Base-by-base conservation (phyloP, 192 early-diverging fungal genomes). In the Coemansia sp. region DNA sequence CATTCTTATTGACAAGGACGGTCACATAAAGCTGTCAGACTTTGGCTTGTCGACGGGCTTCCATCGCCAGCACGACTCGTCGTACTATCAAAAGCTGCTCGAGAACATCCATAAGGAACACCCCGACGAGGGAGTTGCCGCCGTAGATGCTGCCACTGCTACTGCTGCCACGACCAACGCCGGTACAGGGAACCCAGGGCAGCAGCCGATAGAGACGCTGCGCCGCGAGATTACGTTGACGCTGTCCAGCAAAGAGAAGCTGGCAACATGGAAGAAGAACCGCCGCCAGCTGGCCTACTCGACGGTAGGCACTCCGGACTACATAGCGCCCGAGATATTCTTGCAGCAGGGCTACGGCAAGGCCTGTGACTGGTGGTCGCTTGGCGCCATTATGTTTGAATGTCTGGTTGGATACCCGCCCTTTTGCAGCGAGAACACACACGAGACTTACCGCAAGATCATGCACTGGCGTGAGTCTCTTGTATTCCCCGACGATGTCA, bases 1-100 rank as follows among this genome's bases (percentile, higher is more conserved):
- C 71, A 92, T 95, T 52, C 82, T 99, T 47, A 95, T 99, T 66
- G 97, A 98, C 81, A 90, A 92, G 65, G 92, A 94, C 73, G 98
- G 98, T n/a, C 98, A 99, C 74, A 89, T 99, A 50, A 99, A 99
- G 83, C 84, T 99, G 10, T 96, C 95, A 10, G 98, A 99, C 78
- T 99, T 99, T 87, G 98, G 98, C n/a, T 87, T 99, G 12, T 97
- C 96, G 5, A 99, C 97, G 3, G 98, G 98, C 0, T 99, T 99
- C 83, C 96, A 98, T 84, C 95, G 95, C 84, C 97, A 96, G 24
- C 97, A 99, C 70, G 97, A 98, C 79, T 97, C 97, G 34, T 86
- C 90, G 37, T 99, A 95, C 76, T 99, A 99, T 71, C 90, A 92
- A 69, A 83, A 88, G 20, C 76, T 95, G 56, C 70, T 92, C 61